Conservation (phyloP, 371 early-diverging fungal species). For the Synchytrium microbalum region DNA sequence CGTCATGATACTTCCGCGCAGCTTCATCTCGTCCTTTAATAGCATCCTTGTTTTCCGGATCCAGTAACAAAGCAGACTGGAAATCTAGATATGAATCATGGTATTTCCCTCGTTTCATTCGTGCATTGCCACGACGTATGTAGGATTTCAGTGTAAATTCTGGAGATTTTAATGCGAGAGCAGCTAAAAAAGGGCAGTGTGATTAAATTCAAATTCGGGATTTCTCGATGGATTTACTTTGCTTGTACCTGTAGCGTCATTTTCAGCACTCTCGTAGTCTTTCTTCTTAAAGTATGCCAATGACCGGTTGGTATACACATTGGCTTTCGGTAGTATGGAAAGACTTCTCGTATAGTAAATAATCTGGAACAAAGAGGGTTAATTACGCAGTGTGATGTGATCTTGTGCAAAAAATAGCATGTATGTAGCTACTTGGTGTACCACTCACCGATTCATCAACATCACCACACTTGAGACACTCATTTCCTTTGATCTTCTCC, state of each 20-base stretch:
- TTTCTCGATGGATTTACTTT: not conserved
- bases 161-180: constrained; percentile 5
- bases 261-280: constrained; percentile 15
- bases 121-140: constrained; percentile 19
- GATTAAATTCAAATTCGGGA: too few relatives aligned
- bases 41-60: constrained; percentile 14
- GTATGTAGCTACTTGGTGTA: not conserved
- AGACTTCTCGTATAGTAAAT: constrained; percentile 19
- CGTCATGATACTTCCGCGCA: constrained; percentile 6
- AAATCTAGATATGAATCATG: constrained; percentile 9
- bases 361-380: constrained; percentile 3
- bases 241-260: constrained; percentile 13
- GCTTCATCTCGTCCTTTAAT: constrained; percentile 4
- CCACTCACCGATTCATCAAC: constrained; percentile 20
- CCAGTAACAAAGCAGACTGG: constrained; percentile 4
- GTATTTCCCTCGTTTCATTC: constrained; percentile 15
- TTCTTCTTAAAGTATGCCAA: constrained; percentile 13
- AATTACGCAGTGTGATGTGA: constrained; percentile 3
- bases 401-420: not conserved
- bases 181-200: constrained; percentile 11
- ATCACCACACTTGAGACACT: constrained; percentile 16
- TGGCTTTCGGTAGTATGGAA: constrained; percentile 1
- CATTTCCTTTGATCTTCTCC: constrained; percentile 23
- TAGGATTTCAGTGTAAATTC: constrained; percentile 11
- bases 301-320: constrained; percentile 18